Conservation (phyloP, 805 yeast genomes). For the Priceomyces medius region DNA sequence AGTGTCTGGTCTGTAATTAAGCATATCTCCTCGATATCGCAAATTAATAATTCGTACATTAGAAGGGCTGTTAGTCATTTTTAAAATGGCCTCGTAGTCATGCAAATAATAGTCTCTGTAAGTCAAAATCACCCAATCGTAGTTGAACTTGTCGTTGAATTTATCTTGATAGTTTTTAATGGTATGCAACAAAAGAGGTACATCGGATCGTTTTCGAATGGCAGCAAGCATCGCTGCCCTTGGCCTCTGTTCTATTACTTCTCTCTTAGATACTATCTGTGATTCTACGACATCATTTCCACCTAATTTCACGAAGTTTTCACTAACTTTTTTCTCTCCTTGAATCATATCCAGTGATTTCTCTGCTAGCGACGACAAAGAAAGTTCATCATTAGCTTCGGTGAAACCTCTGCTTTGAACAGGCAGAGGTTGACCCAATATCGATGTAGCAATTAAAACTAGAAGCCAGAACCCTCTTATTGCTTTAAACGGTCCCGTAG, state of each 20-base stretch:
- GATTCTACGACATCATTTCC: not conserved
- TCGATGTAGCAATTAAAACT: no score
- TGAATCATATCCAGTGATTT: no score
- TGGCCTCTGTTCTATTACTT: not conserved
- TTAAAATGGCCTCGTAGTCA: slow-evolving; percentile 12
- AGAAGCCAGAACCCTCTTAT: no score
- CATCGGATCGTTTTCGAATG: slow-evolving; percentile 5
- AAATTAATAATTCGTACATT: slow-evolving; percentile 16
- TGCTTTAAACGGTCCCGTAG: no score
- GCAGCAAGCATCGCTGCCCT: slow-evolving; percentile 12
- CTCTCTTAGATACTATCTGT: not conserved
- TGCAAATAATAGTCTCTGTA: slow-evolving; percentile 16
- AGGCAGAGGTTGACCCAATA: no score
- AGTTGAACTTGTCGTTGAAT: slow-evolving; percentile 22
- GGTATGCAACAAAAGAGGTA: slow-evolving; percentile 7
- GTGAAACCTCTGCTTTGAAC: no score
- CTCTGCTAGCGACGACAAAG: no score
- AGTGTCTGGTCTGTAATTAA: slow-evolving; percentile 17
- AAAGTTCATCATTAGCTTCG: no score
- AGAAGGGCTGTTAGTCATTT: slow-evolving; percentile 16
- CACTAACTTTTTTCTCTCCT: not conserved
- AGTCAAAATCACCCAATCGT: slow-evolving; percentile 26
- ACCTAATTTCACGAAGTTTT: not conserved
- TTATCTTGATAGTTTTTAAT: slow-evolving; percentile 15
- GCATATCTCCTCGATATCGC: slow-evolving; percentile 14